phyloP scores from a whole-genome alignment of 495 filamentous ascomycete genomes.

The Tuber calosporum region DNA sequence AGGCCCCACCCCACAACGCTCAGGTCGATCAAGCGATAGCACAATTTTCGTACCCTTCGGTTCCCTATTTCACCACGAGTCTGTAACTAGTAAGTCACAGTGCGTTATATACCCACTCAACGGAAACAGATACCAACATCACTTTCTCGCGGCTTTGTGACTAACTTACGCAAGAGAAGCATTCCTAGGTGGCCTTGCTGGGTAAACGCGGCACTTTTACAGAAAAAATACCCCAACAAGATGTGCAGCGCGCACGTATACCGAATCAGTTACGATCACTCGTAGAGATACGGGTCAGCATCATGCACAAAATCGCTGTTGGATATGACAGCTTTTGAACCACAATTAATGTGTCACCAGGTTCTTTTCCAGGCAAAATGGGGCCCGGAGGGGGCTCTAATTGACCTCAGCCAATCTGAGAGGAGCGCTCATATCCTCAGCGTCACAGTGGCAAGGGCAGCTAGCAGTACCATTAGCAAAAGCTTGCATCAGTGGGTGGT shows the following conservation, averaged over 20 bases:
- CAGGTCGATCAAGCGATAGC: background rate
- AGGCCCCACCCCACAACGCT: background rate
- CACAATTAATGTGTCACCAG: background rate
- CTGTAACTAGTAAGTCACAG: background rate
- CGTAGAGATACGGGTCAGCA: background rate
- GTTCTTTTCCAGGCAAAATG: background rate
- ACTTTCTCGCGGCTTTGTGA: background rate
- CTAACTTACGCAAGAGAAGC: background rate
- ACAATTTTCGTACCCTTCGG: background rate
- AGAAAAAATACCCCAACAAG: background rate
- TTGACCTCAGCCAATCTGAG: background rate
- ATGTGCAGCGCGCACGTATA: background rate
- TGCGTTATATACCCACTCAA: background rate
- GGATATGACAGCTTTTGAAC: background rate
- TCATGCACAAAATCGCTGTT: background rate
- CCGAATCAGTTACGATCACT: background rate
- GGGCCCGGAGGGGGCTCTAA: background rate
- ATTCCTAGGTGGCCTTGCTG: background rate
- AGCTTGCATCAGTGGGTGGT: background rate
- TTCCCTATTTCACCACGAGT: background rate
- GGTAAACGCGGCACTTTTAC: background rate
- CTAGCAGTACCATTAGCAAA: background rate
- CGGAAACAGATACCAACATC: background rate
- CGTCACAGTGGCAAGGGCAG: background rate
- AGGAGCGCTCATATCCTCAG: background rate